These are phyloP conservation scores for Fragaria vesca DNA, from an alignment of 306 rosid genomes.

Conservation along the genomic window DNA sequence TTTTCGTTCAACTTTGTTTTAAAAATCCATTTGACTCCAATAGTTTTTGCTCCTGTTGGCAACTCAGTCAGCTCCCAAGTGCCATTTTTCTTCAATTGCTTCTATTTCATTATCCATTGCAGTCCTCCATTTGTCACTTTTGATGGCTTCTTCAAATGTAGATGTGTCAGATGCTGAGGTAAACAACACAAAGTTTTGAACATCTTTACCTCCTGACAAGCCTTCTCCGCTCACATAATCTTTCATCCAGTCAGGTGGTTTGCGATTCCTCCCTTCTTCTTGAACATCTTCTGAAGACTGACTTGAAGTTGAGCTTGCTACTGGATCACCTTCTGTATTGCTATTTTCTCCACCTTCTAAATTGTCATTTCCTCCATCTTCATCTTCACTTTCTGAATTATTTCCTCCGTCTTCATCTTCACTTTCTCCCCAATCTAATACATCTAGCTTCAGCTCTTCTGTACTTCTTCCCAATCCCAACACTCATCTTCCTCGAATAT, in stretches of 20 bases:
- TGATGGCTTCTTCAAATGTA: neutral
- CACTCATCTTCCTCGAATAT: no score
- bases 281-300: neutral
- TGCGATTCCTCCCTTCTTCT: neutral
- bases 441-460: neutral
- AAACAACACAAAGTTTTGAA: neutral
- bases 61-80: no score
- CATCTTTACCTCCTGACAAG: neutral
- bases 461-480: neutral
- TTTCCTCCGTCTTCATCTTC: neutral
- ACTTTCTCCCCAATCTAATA: neutral
- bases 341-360: no score
- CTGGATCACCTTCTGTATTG: no score
- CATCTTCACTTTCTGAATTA: neutral
- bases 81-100: no score
- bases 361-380: neutral
- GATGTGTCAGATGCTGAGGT: neutral
- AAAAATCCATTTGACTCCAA: no score
- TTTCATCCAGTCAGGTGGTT: neutral
- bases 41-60: no score
- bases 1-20: no score
- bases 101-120: neutral
- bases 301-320: neutral
- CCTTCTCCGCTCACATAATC: neutral
- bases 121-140: neutral